Evolutionary conservation across 2,329 filamentous ascomycete genomes (phyloP).

Genomic region (Trichoderma sp.): DNA sequence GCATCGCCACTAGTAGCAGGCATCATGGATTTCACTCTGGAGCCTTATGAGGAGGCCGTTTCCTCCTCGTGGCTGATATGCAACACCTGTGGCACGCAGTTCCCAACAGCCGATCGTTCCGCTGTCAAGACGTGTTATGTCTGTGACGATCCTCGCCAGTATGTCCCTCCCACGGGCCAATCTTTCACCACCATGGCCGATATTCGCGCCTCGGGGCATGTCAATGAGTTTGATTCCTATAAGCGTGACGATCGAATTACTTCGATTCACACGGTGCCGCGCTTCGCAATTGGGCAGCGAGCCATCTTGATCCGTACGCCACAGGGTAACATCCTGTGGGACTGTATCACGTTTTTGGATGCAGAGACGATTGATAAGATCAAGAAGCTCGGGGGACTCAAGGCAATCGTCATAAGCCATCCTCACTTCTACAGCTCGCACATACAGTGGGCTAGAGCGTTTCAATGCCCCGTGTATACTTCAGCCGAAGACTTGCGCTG

Average conservation of each 20-base stretch:
- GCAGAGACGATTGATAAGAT: constrained; percentile 58
- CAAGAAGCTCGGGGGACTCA: constrained; percentile 59
- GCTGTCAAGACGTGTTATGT: constrained; percentile 60
- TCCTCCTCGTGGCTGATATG: constrained; percentile 50
- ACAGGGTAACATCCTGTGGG: constrained; percentile 73
- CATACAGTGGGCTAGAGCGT: constrained; percentile 67
- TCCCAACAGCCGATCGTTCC: constrained; percentile 39
- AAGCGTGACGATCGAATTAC: constrained; percentile 43
- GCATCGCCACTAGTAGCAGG: not conserved
- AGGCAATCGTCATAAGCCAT: constrained; percentile 72
- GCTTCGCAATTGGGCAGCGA: constrained; percentile 72
- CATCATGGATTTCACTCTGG: constrained; percentile 17
- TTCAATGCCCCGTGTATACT: constrained; percentile 68
- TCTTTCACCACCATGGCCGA: constrained; percentile 59
- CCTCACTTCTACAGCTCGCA: constrained; percentile 82
- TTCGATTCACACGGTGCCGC: constrained; percentile 49
- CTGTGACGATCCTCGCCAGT: constrained; percentile 72
- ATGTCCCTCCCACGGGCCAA: constrained; percentile 56
- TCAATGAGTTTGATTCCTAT: constrained; percentile 53
- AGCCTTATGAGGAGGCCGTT: constrained; percentile 17
- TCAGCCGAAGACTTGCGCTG: constrained; percentile 63
- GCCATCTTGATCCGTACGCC: constrained; percentile 65
- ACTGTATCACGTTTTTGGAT: constrained; percentile 69
- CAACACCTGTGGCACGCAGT: constrained; percentile 68
- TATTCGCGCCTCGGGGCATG: constrained; percentile 32